Evolutionary conservation across 306 rosid species (phyloP), one percentile per base, ranked within the genome.

Genomic region (Rosa multiflora): DNA sequence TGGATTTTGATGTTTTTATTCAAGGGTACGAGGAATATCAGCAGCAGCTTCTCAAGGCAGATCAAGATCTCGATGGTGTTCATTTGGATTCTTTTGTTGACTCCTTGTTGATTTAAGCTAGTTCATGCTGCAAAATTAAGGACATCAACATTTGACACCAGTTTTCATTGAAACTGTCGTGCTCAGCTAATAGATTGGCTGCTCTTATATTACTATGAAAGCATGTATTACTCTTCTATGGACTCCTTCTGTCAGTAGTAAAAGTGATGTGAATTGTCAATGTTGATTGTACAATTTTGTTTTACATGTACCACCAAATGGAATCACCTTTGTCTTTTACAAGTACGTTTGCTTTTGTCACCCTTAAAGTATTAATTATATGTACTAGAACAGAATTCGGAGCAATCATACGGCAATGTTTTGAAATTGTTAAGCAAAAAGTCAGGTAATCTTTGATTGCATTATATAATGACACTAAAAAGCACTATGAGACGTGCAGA

Each of bases 11-110:
- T 20, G 39, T 40, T 80, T 70, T 77, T 66, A 1, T 61, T 77
- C 70, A 39, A 20, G n/a, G 14, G 12, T 67, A 86, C 12, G 87
- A 87, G 40, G 90, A 90, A 53, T 87, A 37, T n/a, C 37, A 87
- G 35, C 83, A 83, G 64, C 87, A 84, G 53, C 82, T 89, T 26
- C 67, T 88, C 69, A 78, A 87, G 46, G 74, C 71, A 73, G 90
- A 88, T 72, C 62, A 73, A 76, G 46, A 12, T 67, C 82, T 5
- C 14, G n/a, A 35, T 64, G 70, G 80, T 67, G 76, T 44, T 39
- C 82, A 85, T 18, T 70, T 86, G 58, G 89, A 79, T 20, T 83
- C 82, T 44, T 89, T 85, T 79, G 84, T 74, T 10, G 83, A 87
- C 66, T 85, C 87, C 29, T 74, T 87, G 3, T 53, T 88, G 52